Evolutionary conservation across 129 eudicot species (phyloP), one percentile per base, ranked within the genome.

Genomic region (Escallonia rubra): DNA sequence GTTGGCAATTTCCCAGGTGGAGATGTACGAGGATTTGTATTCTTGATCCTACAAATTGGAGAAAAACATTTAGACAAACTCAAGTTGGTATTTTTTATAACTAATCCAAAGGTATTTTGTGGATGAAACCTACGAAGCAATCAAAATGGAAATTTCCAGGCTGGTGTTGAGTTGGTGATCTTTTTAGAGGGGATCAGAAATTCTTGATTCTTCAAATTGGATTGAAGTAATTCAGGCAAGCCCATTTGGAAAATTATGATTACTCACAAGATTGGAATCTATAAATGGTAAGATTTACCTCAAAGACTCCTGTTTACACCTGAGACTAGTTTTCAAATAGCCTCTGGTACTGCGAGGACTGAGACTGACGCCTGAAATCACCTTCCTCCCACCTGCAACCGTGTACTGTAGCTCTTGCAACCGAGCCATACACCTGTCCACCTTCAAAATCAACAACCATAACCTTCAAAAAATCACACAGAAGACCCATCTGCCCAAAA

Each of bases 401-500:
- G 94, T 87, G 72, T 85, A 77, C 49, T 94, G 97, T 41, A 94
- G 93, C 69, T 94, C 99, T 79, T 94, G 94, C 76, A 94, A 73
- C 72, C 99, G 52, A 15, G 88, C 95, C 92, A 94, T 81, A 74
- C 97, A 94, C 67, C 83, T 86, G 67, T 94, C 99, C 90, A 94
- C 99, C 99, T 94, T 56, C 86, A 80, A 34, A 52, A 34, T 6
- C 4, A 46, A 7, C 3, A 60, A 40, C 68, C 58, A 64, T 4
- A 44, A 56, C 61, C 50, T 53, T 0, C 42, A 70, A 39, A n/a
- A 3, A 16, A 3, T 15, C 10, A 34, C 4, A 69, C 40, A 11
- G 49, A 53, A 54, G 8, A 43, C 10, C 55, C 58, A 58, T 45
- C 64, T 58, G 9, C 15, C 5, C 4, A 5, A 61, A 40, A 8